Evolutionary conservation across 306 rosid genomes (phyloP).

Genomic region (Trifolium subterraneum): DNA sequence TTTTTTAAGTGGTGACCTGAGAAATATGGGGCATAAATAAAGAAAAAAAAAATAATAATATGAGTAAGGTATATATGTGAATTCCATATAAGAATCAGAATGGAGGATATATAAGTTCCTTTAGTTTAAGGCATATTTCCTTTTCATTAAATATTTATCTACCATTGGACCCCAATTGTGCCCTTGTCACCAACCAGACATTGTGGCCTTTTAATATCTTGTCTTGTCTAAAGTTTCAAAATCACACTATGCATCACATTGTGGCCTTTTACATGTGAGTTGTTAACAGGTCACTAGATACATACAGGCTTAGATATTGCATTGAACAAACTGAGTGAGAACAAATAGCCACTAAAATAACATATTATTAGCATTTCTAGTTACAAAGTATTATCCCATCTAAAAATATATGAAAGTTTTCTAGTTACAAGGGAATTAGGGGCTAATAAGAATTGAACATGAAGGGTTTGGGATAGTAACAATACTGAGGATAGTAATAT

Average conservation of each 20-base stretch:
- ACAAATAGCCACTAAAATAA: conserved; percentile 21
- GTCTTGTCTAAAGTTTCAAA: not conserved
- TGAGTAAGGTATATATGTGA: not conserved
- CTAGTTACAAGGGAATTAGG: conserved; percentile 11
- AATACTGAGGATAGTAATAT: conserved; percentile 33
- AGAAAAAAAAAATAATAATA: not conserved
- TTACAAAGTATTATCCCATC: not conserved
- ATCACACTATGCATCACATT: too few relatives aligned
- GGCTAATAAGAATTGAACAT: conserved; percentile 26
- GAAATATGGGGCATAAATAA: too few relatives aligned
- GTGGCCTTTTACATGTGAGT: not conserved
- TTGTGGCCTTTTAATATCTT: conserved; percentile 1
- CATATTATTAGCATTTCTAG: too few relatives aligned
- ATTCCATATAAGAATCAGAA: not conserved
- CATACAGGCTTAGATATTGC: not conserved
- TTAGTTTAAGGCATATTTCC: not conserved
- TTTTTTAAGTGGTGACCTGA: too few relatives aligned
- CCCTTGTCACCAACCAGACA: not conserved
- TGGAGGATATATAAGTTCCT: not conserved
- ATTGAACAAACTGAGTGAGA: not conserved
- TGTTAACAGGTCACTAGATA: not conserved
- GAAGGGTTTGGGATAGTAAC: conserved; percentile 47
- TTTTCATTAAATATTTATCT: not conserved
- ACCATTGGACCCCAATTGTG: not conserved
- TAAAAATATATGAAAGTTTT: not conserved